Conservation (phyloP, 2,329 filamentous ascomycete species). For the Teratosphaeria gauchensis region DNA sequence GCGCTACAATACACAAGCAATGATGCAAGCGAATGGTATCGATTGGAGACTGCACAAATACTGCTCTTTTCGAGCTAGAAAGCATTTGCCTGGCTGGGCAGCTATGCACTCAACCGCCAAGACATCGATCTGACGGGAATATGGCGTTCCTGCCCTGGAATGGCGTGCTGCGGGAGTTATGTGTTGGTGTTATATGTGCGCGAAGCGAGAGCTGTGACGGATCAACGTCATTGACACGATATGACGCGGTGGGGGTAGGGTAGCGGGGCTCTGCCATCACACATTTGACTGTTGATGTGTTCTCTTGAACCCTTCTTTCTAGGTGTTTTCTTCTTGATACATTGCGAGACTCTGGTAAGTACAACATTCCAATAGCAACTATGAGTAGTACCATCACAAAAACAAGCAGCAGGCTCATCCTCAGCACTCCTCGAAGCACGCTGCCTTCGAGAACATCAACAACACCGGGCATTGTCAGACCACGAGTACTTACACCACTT, state of each 20-base stretch:
- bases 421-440: not conserved
- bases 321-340: not conserved
- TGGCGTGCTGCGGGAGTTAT: not conserved
- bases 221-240: not conserved
- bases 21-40: not conserved
- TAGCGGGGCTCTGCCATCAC: not conserved
- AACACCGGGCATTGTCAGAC: not conserved
- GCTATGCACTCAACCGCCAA: not conserved
- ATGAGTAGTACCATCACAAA: not conserved
- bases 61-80: not conserved
- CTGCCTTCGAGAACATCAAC: not conserved
- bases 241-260: not conserved
- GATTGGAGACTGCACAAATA: not conserved
- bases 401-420: not conserved
- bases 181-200: not conserved
- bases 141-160: not conserved
- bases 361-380: not conserved
- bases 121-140: not conserved
- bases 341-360: not conserved
- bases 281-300: not conserved
- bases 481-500: not conserved
- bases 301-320: not conserved
- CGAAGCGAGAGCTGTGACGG: not conserved
- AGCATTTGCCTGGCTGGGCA: not conserved
- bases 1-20: not conserved